Conservation (phyloP, 441 rosid genomes). For the Pelargonium fulgidum region DNA sequence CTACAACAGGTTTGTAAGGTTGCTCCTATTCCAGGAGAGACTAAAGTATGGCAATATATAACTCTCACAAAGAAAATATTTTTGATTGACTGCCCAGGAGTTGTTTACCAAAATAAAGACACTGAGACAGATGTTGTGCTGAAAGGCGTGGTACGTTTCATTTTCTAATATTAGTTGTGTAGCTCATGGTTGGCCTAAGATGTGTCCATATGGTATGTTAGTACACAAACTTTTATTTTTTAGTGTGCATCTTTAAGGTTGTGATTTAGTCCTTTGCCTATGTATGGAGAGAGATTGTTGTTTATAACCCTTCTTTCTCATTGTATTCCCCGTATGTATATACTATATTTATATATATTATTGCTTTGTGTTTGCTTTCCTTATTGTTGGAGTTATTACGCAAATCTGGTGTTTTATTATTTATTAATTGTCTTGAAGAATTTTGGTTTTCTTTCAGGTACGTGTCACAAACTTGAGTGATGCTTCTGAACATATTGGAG, state of each 20-base stretch:
- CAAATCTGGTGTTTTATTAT: background rate
- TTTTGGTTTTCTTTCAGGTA: constrained; percentile 34
- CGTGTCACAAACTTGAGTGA: constrained; percentile 83
- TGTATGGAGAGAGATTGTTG: no score
- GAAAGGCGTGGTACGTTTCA: constrained; percentile 78
- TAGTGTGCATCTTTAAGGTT: background rate
- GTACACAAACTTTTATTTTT: background rate
- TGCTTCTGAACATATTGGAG: constrained; percentile 90
- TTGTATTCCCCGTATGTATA: no score
- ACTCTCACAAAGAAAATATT: constrained; percentile 83
- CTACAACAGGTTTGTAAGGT: constrained; percentile 77
- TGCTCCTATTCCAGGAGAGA: constrained; percentile 96
- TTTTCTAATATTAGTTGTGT: constrained; percentile 5
- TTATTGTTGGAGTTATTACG: background rate
- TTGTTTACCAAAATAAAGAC: constrained; percentile 84
- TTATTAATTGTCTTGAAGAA: background rate
- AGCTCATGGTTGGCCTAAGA: background rate
- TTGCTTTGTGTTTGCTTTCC: background rate
- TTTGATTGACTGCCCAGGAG: constrained; percentile 94
- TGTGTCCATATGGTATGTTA: background rate
- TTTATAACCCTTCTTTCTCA: no score
- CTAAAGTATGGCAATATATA: constrained; percentile 95
- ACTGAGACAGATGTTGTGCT: constrained; percentile 83
- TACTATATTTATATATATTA: no score
- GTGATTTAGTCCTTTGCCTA: no score